Conservation (phyloP, 495 filamentous ascomycete genomes). For the Penicillium cataractarum region DNA sequence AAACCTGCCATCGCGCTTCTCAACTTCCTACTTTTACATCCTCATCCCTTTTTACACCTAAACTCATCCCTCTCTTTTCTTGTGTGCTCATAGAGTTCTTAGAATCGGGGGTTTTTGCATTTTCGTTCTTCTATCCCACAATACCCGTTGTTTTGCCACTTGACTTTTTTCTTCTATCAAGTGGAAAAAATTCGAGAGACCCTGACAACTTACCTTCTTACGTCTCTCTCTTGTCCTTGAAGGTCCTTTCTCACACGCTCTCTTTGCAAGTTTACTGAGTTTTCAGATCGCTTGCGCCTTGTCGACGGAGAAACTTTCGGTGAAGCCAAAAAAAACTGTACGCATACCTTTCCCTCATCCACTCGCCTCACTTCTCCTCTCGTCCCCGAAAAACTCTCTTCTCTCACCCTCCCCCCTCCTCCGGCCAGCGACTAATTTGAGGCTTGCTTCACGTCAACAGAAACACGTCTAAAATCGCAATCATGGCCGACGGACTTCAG, state of each 20-base stretch:
- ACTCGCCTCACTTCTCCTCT: background rate
- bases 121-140: slow-evolving; percentile 39
- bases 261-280: slow-evolving; percentile 34
- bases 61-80: slow-evolving; percentile 32
- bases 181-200: slow-evolving; percentile 25
- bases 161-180: slow-evolving; percentile 25
- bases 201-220: slow-evolving; percentile 22
- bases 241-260: slow-evolving; percentile 19
- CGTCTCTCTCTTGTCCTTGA: slow-evolving; percentile 23
- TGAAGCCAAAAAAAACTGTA: slow-evolving; percentile 29
- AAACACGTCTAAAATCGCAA: slow-evolving; percentile 41
- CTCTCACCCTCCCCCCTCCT: slow-evolving; percentile 14
- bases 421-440: slow-evolving; percentile 24
- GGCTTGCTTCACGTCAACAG: slow-evolving; percentile 7
- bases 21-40: slow-evolving; percentile 41
- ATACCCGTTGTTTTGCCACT: slow-evolving; percentile 21
- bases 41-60: slow-evolving; percentile 38
- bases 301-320: slow-evolving; percentile 17
- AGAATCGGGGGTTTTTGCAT: slow-evolving; percentile 43
- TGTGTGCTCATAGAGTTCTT: slow-evolving; percentile 47
- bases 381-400: background rate
- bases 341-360: slow-evolving; percentile 10
- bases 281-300: slow-evolving; percentile 18
- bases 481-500: slow-evolving; percentile 94
- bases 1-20: slow-evolving; percentile 22